These are phyloP conservation scores for Lentinula sp. DNA, from an alignment of 768 basidiomycete genomes.

Conservation along the genomic window DNA sequence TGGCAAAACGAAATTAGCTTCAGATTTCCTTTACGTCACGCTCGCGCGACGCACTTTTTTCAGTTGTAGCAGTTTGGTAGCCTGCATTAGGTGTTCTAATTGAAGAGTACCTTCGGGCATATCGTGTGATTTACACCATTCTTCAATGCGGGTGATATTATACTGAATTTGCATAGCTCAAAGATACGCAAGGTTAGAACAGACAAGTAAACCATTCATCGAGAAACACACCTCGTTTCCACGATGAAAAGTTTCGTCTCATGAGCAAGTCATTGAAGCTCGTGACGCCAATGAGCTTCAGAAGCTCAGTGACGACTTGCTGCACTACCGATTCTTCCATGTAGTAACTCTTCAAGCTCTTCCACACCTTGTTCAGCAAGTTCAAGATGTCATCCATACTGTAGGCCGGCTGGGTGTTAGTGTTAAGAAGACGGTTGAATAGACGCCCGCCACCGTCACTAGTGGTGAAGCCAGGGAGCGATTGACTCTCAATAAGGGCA, in stretches of 20 bases:
- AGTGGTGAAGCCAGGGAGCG: slow-evolving; percentile 95
- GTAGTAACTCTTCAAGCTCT: slow-evolving; percentile 96
- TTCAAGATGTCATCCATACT: slow-evolving; percentile 99
- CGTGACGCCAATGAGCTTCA: slow-evolving; percentile 93
- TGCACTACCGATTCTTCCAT: slow-evolving; percentile 97
- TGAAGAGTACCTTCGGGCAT: slow-evolving; percentile 99
- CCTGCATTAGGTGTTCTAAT: slow-evolving; percentile 98
- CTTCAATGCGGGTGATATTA: slow-evolving; percentile 94
- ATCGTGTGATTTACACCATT: slow-evolving; percentile 99
- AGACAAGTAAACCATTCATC: not conserved
- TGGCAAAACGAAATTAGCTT: slow-evolving; percentile 20
- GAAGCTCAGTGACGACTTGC: slow-evolving; percentile 89
- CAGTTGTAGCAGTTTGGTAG: slow-evolving; percentile 93
- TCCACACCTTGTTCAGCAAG: slow-evolving; percentile 96
- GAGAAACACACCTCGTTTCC: slow-evolving; percentile 84
- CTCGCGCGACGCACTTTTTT: slow-evolving; percentile 67
- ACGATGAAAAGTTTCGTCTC: slow-evolving; percentile 98
- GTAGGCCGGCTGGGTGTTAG: slow-evolving; percentile 83
- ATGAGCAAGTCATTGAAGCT: slow-evolving; percentile 98
- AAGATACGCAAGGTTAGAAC: not conserved
- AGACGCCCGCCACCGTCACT: slow-evolving; percentile 89
- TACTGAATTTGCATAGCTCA: slow-evolving; percentile 99
- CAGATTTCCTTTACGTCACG: not conserved
- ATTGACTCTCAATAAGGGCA: slow-evolving; percentile 97
- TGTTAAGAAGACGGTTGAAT: slow-evolving; percentile 87